These are phyloP conservation scores for Xylaria sp. DNA, from an alignment of 2,329 filamentous ascomycete genomes.

Conservation along the genomic window DNA sequence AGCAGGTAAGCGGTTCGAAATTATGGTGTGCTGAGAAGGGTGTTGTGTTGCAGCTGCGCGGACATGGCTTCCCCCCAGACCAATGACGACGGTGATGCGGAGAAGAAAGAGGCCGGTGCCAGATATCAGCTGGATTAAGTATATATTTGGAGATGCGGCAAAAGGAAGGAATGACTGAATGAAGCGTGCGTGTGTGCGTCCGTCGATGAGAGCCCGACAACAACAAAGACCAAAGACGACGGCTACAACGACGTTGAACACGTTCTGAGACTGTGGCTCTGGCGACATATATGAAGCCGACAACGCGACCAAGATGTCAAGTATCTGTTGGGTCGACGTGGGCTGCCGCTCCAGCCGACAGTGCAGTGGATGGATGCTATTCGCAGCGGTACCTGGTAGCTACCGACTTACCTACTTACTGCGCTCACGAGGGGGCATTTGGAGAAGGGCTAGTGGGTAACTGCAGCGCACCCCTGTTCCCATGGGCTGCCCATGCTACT, in stretches of 20 bases:
- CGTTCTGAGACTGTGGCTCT: too few species aligned
- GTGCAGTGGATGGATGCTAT: slow-evolving; percentile 20
- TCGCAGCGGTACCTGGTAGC: slow-evolving; percentile 7
- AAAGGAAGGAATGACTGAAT: slow-evolving; percentile 5
- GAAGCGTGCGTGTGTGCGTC: too few species aligned
- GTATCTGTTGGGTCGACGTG: slow-evolving; percentile 6
- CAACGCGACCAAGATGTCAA: not conserved
- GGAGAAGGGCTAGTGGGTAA: slow-evolving; percentile 28
- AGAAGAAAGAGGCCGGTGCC: slow-evolving; percentile 11
- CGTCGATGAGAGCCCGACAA: too few species aligned
- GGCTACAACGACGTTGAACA: not conserved
- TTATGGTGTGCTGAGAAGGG: not conserved
- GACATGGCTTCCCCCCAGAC: not conserved
- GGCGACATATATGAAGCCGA: too few species aligned
- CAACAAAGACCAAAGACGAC: not conserved
- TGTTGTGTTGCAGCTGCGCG: not conserved
- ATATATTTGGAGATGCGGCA: not conserved
- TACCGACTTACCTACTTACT: not conserved
- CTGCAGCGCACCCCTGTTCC: slow-evolving; percentile 15
- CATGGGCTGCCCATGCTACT: not conserved
- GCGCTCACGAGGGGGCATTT: slow-evolving; percentile 16
- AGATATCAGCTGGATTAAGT: not conserved
- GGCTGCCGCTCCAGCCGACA: slow-evolving; percentile 25
- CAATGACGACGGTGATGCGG: slow-evolving; percentile 20
- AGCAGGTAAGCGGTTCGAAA: not conserved